A percentile compares a stretch with the other conserved stretches of the same genome.
These are phyloP conservation scores for Leucocoprinus leucothites DNA, from an alignment of 768 basidiomycete species.

Conservation along the genomic window DNA sequence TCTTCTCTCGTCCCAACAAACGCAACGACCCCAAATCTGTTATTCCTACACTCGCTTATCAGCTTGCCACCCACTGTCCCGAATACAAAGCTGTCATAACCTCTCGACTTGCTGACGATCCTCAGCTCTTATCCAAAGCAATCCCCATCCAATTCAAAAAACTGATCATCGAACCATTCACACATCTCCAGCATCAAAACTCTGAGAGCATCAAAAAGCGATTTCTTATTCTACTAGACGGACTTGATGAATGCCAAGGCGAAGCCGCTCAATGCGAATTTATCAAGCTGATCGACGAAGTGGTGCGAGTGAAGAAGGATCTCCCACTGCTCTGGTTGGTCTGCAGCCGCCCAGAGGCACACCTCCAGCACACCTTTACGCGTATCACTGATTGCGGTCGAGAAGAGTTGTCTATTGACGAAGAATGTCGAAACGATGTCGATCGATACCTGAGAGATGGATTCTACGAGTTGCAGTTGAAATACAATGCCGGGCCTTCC, in stretches of 20 bases:
- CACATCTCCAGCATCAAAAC: not conserved
- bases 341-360: not conserved
- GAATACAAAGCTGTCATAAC: not conserved
- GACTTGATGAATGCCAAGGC: conserved; percentile 4
- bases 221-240: conserved; percentile 1
- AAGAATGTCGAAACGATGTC: not conserved
- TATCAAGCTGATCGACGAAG: not conserved
- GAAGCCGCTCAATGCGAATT: not conserved
- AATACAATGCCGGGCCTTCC: not conserved
- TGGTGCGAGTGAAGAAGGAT: not conserved
- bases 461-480: not conserved
- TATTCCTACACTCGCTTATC: conserved; percentile 3
- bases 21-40: not conserved
- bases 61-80: not conserved
- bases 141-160: not conserved
- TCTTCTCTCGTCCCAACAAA: conserved; percentile 1
- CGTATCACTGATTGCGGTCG: not conserved
- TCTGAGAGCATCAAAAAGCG: not conserved
- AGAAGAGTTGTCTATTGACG: not conserved
- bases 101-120: not conserved
- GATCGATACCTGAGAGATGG: not conserved
- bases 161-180: conserved; percentile 9
- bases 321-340: conserved; percentile 1
- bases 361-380: not conserved
- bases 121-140: not conserved